phyloP scores from a whole-genome alignment of 2,329 filamentous ascomycete species.

The Aspergillus candidus region DNA sequence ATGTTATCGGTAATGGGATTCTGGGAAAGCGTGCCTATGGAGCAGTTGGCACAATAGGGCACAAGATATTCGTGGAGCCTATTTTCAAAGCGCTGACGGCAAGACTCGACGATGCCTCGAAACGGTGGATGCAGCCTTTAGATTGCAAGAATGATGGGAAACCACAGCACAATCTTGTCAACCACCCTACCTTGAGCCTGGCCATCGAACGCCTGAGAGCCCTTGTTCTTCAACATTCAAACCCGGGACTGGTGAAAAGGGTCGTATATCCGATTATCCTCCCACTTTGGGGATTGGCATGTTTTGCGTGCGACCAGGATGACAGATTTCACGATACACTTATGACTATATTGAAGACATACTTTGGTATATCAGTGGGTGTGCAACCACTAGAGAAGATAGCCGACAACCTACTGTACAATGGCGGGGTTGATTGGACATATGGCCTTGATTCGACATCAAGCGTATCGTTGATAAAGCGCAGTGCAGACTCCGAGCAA shows the following conservation, averaged over 20 bases:
- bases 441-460: conserved; percentile 22
- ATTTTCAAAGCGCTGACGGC: conserved; percentile 34
- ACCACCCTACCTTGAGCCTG: conserved; percentile 21
- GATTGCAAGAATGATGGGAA: not conserved
- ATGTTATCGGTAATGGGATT: conserved; percentile 40
- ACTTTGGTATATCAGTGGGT: conserved; percentile 37
- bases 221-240: conserved; percentile 38
- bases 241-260: conserved; percentile 39
- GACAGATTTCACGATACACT: conserved; percentile 24
- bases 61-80: conserved; percentile 38
- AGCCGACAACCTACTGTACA: conserved; percentile 36
- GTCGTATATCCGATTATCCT: conserved; percentile 35
- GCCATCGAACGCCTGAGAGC: conserved; percentile 32
- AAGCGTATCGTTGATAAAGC: conserved; percentile 23
- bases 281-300: conserved; percentile 38
- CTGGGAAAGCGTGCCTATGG: conserved; percentile 36
- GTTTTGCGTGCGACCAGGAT: conserved; percentile 29
- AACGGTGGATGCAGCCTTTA: conserved; percentile 22
- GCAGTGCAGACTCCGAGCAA: conserved; percentile 11
- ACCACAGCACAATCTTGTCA: conserved; percentile 17
- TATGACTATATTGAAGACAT: conserved; percentile 32
- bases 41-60: conserved; percentile 34
- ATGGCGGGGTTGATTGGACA: conserved; percentile 35
- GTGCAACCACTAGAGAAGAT: conserved; percentile 32
- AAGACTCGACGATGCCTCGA: conserved; percentile 20